A percentile compares a stretch with the other conserved stretches of the same genome.
phyloP scores from a whole-genome alignment of 1,139 yeast genomes.

The Hemisphaericaspora xylofermentans region DNA sequence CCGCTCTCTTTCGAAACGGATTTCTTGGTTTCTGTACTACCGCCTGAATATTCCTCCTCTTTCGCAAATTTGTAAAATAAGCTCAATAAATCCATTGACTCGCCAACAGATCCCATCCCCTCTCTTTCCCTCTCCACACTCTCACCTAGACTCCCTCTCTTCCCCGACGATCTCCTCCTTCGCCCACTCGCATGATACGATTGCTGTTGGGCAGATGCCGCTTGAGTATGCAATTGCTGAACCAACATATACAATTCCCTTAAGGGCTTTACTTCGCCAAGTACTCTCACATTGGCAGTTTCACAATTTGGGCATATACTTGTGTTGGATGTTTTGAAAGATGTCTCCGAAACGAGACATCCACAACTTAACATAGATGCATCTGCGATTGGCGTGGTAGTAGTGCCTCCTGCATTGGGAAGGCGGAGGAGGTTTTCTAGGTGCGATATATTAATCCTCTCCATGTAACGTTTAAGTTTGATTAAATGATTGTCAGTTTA shows the following conservation, averaged over 20 bases:
- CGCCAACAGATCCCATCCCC: constrained; percentile 17
- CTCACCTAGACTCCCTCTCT: constrained; percentile 16
- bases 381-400: constrained; percentile 39
- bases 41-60: constrained; percentile 26
- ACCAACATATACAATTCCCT: constrained; percentile 48
- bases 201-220: constrained; percentile 8
- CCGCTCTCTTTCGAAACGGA: too few species aligned
- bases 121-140: too few species aligned
- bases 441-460: constrained; percentile 23
- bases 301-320: constrained; percentile 53
- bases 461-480: too few species aligned
- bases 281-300: constrained; percentile 26
- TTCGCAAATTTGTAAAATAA: constrained; percentile 45
- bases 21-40: too few species aligned
- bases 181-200: constrained; percentile 9
- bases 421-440: constrained; percentile 33
- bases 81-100: constrained; percentile 36
- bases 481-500: too few species aligned
- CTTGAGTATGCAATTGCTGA: constrained; percentile 14
- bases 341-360: constrained; percentile 60
- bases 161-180: constrained; percentile 21
- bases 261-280: constrained; percentile 53
- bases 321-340: constrained; percentile 17
- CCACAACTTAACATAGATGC: constrained; percentile 67
- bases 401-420: constrained; percentile 24